A percentile compares a stretch with the other conserved stretches of the same genome.
phyloP scores from a whole-genome alignment of 768 basidiomycete genomes.

The Dentipellis sp. region DNA sequence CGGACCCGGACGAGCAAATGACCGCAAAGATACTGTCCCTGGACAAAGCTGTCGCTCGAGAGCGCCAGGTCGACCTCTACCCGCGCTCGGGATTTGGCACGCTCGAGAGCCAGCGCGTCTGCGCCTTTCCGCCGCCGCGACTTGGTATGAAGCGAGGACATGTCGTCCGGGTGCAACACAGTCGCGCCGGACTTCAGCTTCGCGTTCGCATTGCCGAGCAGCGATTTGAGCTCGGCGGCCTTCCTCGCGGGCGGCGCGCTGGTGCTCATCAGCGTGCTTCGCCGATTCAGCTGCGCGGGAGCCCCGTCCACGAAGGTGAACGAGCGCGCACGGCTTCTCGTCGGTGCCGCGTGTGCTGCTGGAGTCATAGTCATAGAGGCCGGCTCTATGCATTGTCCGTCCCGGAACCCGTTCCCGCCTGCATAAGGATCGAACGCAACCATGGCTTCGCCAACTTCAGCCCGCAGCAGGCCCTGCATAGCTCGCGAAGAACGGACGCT shows the following conservation, averaged over 20 bases:
- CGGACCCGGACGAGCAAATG: constrained; percentile 56
- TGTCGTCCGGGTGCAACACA: constrained; percentile 25
- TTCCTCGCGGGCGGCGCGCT: constrained; percentile 40
- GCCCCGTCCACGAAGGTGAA: background rate
- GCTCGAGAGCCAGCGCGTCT: constrained; percentile 46
- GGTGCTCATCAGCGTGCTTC: constrained; percentile 44
- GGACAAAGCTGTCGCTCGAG: constrained; percentile 65
- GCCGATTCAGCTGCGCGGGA: constrained; percentile 26
- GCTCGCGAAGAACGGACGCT: constrained; percentile 17
- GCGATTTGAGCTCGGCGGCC: constrained; percentile 46
- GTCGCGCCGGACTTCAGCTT: constrained; percentile 46
- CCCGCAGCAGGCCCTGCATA: constrained; percentile 39
- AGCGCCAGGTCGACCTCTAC: constrained; percentile 79
- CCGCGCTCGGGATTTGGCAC: constrained; percentile 62
- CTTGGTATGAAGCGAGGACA: background rate
- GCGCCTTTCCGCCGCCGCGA: constrained; percentile 1
- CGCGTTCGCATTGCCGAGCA: constrained; percentile 54
- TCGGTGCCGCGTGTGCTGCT: constrained; percentile 11
- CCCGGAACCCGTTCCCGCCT: constrained; percentile 28
- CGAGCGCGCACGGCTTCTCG: background rate
- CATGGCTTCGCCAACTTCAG: constrained; percentile 39
- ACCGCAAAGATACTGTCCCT: constrained; percentile 70
- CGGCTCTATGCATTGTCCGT: constrained; percentile 29
- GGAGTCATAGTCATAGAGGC: constrained; percentile 21
- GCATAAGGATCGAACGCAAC: constrained; percentile 32